Base-by-base conservation (phyloP, 31 red algal genomes). In the Pterothamnion heteromorphum region DNA sequence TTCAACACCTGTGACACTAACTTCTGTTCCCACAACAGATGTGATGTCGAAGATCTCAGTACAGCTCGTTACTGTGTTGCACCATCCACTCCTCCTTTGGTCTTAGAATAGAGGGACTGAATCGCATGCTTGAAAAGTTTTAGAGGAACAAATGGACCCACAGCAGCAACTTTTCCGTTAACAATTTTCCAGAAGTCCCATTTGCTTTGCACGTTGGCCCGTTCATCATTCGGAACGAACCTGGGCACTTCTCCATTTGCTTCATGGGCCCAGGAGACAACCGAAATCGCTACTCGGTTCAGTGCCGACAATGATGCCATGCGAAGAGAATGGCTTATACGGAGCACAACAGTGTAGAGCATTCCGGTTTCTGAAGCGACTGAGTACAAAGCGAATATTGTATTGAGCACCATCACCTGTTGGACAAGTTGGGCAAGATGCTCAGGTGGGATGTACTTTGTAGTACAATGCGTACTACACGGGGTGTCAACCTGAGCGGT, bases 91-190 rank as follows among this genome's bases (percentile, higher is more conserved):
- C 41, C 91, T 44, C 78, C 39, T 58, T 84, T 92, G 3, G 78
- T 93, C 30, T 88, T 93, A 18, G 92, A 93, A 36, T 93, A 93
- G 27, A 93, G 84, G 26, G 80, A 76, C 88, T 93, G 92, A 5
- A 33, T 31, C 21, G 86, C 71, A 72, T 93, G 84, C 33, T 89
- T 93, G 43, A 93, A 93, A 20, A 93, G 35, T 81, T 93, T 92
- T 9, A 92, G 35, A 26, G 78, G 90, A 81, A n/a, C 44, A 36
- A 94, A 57, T 43, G 51, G 14, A 36, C 78, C 87, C 20, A 84
- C 32, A 1, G 2, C 0, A 21, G 44, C 44, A 74, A 92, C 74
- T 84, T 93, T 37, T 27, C 80, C 83, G 83, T 93, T 57, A 3
- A 93, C 39, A 30, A 43, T 39, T 22, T 88, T 57, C 92, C 87